These are phyloP conservation scores for Pseudogymnoascus sp. DNA, from an alignment of 2,329 filamentous ascomycete species.

Conservation along the genomic window DNA sequence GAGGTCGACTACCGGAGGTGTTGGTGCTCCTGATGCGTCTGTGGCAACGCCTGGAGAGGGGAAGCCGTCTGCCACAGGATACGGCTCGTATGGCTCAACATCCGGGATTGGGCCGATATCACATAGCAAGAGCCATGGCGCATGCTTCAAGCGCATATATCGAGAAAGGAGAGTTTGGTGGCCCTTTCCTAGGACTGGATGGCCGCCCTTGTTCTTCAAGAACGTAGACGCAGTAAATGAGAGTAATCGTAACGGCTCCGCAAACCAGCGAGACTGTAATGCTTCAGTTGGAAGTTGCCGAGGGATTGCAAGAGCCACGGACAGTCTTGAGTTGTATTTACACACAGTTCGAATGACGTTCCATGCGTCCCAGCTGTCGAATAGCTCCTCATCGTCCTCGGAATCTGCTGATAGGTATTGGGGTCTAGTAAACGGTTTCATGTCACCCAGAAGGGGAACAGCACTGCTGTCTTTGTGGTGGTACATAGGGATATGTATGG, in stretches of 20 bases:
- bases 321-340: conserved; percentile 73
- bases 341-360: conserved; percentile 77
- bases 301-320: conserved; percentile 54
- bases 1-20: conserved; percentile 19
- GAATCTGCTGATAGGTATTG: conserved; percentile 23
- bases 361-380: conserved; percentile 89
- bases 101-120: conserved; percentile 47
- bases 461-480: conserved; percentile 50
- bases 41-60: conserved; percentile 36
- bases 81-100: conserved; percentile 26
- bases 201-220: conserved; percentile 51
- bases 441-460: conserved; percentile 30
- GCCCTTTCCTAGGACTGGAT: conserved; percentile 51
- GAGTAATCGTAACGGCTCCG: conserved; percentile 57
- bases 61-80: conserved; percentile 25
- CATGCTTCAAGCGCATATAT: conserved; percentile 56
- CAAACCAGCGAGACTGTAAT: conserved; percentile 60
- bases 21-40: conserved; percentile 22
- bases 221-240: conserved; percentile 48
- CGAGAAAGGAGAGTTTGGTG: conserved; percentile 54
- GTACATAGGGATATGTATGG: conserved; percentile 78
- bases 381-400: conserved; percentile 44
- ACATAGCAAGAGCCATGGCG: conserved; percentile 56
- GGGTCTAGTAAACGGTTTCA: conserved; percentile 25
- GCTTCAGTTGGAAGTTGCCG: conserved; percentile 49